Evolutionary conservation across 768 basidiomycete genomes (phyloP), one percentile per base, ranked within the genome.

Genomic region (Kwoniella europaea): DNA sequence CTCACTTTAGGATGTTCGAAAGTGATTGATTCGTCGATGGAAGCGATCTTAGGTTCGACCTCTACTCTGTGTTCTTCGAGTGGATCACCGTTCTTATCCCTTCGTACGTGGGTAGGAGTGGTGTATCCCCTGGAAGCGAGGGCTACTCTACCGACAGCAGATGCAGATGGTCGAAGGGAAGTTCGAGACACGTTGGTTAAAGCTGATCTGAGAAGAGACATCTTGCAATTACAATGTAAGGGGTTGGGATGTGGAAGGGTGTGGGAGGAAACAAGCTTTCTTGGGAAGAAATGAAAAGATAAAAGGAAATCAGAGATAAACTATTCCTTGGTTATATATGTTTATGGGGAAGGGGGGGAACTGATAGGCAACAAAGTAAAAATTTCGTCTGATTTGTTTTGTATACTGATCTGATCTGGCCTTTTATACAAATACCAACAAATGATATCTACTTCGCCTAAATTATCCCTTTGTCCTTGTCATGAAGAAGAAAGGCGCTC

Each of bases 21-120:
- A 44, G 68, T 74, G 60, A 80, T 71, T 42, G 74, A 70, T 56
- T 78, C 74, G 41, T 78, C 75, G 41, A 82, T 71, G 46, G 69
- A 65, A 41, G 79, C 81, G 9, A 76, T 53, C n/a, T 75, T 67
- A 20, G 81, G 81, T 16, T 76, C 76, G 18, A 79, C 75, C 63
- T 80, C 76, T 2, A 74, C 77, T 10, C 78, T 58, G 60, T 75
- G 74, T 64, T 77, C 65, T 58, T 76, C 74, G 56, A 76, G 73
- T n/a, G 60, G 69, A 43, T 61, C 68, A 22, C 64, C 43, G 22
- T 68, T 63, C 35, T 74, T 67, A 46, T 71, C 59, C 58, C n/a
- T 62, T 57, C 63, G 27, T n/a, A 62, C 44, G 24, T 54, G 10
- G 41, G 64, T 59, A 2, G 69, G 63, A 13, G 20, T 66, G 18